phyloP scores from a whole-genome alignment of 352 stramenopile species.

The Phytophthora crassamura region DNA sequence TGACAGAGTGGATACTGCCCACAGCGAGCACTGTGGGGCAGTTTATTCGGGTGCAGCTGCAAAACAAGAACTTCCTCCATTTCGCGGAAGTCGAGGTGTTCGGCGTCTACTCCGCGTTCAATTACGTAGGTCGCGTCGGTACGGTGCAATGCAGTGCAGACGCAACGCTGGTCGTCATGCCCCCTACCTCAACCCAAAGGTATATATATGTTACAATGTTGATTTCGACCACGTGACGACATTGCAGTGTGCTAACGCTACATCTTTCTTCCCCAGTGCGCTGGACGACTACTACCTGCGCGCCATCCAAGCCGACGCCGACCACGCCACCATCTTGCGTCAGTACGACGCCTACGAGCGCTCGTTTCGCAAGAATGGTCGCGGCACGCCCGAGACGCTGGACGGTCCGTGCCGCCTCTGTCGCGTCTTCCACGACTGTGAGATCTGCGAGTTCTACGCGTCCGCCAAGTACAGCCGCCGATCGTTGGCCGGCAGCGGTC shows the following conservation, averaged over 20 bases:
- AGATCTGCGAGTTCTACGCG: slow-evolving; percentile 87
- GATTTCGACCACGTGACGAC: not conserved
- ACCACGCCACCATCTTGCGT: slow-evolving; percentile 90
- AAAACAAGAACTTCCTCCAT: slow-evolving; percentile 91
- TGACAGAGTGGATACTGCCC: slow-evolving; percentile 91
- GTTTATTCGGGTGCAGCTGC: slow-evolving; percentile 88
- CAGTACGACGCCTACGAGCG: slow-evolving; percentile 90
- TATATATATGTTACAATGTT: slow-evolving; percentile 26
- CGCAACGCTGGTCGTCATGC: slow-evolving; percentile 89
- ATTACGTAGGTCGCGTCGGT: slow-evolving; percentile 84
- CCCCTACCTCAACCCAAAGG: slow-evolving; percentile 65
- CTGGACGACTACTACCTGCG: slow-evolving; percentile 88
- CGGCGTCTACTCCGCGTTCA: slow-evolving; percentile 86
- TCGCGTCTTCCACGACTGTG: slow-evolving; percentile 81
- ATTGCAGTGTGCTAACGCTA: too few species aligned
- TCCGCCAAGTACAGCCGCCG: slow-evolving; percentile 42
- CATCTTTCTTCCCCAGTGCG: slow-evolving; percentile 26
- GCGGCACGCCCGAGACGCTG: slow-evolving; percentile 39
- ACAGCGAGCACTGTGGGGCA: slow-evolving; percentile 83
- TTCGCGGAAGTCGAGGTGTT: slow-evolving; percentile 93
- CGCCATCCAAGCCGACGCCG: slow-evolving; percentile 90
- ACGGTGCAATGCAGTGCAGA: slow-evolving; percentile 86
- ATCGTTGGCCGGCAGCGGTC: slow-evolving; percentile 22
- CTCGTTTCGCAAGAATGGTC: slow-evolving; percentile 79
- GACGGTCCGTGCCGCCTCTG: slow-evolving; percentile 77